Base-by-base conservation (phyloP, 345 rosid species). In the Hevea brasiliensis region DNA sequence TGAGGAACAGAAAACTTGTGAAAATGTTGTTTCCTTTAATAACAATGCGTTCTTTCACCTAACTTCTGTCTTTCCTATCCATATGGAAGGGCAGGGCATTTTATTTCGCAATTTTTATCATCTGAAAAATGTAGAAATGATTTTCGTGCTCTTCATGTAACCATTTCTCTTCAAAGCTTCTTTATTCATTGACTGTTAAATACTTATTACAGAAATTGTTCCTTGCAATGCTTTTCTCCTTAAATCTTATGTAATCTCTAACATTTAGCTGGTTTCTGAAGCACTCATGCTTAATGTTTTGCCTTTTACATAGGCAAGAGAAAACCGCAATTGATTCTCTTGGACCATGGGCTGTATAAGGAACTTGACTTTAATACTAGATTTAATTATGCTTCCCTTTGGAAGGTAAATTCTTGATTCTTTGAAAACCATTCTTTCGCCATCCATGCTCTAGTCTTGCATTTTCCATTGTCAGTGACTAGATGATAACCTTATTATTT, bases 261-360 rank as follows among this genome's bases (percentile, higher is more conserved):
- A 61, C 23, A n/a, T 27, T 1, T 24, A 23, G 42, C 35, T 68
- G 51, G 20, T 45, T 35, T 35, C 15, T 14, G n/a, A 60, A 68
- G 13, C 26, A 48, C 66, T 45, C 17, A 56, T 65, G 15, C 37
- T 26, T 65, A 8, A 13, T 3, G 24, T 42, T 72, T 68, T 44
- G 23, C 50, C 41, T 23, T 80, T 68, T 65, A 5, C 15, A 48
- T n/a, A 65, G 95, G 94, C 55, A 89, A 83, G 81, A 84, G 74
- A 82, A 87, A 90, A 76, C 96, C 98, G n/a, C 98, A 94, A 74
- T 77, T 94, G 79, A 79, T 94, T 57, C 92, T 94, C 70, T 85
- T 94, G 44, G 97, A 94, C 74, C 98, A 94, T 73, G 98, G 97
- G 76, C 87, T 90, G 10, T 94, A 94, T 83, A 94, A 88, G 73